phyloP scores from a whole-genome alignment of 495 filamentous ascomycete species.

The Trichocladium antarcticum region DNA sequence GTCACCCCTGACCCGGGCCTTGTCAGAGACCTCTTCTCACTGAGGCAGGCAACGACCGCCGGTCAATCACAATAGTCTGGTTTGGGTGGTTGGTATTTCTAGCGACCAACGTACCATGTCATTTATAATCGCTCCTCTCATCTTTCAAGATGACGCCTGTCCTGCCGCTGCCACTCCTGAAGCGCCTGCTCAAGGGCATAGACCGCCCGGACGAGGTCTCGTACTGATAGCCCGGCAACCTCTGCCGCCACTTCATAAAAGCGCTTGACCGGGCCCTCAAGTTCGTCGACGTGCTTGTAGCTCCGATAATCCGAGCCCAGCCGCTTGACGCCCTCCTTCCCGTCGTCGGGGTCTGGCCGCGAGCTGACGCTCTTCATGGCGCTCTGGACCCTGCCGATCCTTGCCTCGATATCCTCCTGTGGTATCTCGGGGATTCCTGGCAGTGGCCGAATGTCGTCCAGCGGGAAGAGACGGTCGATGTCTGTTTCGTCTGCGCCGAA shows the following conservation, averaged over 20 bases:
- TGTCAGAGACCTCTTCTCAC: not conserved
- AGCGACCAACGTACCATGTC: too few species aligned
- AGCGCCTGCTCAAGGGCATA: conserved; percentile 18
- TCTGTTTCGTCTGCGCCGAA: conserved; percentile 22
- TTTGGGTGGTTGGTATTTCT: too few species aligned
- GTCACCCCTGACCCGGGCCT: not conserved
- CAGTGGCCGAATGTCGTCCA: conserved; percentile 13
- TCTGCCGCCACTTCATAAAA: conserved; percentile 22
- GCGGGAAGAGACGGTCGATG: conserved; percentile 39
- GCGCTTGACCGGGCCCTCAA: conserved; percentile 13
- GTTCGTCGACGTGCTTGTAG: conserved; percentile 14
- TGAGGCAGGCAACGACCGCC: not conserved
- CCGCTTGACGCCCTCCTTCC: conserved; percentile 1
- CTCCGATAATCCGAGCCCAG: conserved; percentile 11
- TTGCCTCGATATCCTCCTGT: conserved; percentile 22
- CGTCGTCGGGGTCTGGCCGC: not conserved
- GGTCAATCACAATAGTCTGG: too few species aligned
- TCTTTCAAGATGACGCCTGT: conserved; percentile 9
- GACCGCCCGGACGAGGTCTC: conserved; percentile 19
- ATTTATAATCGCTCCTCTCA: not conserved
- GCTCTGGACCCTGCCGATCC: conserved; percentile 13
- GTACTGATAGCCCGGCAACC: conserved; percentile 11
- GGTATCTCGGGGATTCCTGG: conserved; percentile 20
- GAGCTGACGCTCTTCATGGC: conserved; percentile 13
- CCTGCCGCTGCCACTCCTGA: conserved; percentile 10